Base-by-base conservation (phyloP, 495 filamentous ascomycete genomes). In the Xanthoparmelia taractica region DNA sequence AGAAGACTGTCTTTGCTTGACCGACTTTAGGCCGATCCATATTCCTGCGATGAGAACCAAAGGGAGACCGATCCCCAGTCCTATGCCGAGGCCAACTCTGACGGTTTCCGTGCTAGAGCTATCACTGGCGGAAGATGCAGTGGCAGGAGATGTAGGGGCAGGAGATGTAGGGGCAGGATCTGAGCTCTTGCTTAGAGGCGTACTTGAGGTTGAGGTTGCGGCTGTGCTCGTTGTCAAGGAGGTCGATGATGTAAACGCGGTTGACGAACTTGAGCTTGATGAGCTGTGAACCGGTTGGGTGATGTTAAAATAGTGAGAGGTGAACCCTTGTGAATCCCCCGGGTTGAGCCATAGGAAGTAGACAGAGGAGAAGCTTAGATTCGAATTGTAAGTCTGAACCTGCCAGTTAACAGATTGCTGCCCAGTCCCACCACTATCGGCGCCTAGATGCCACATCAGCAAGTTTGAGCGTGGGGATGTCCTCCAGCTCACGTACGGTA, bases 271-370 rank as follows among this genome's bases (percentile, higher is more conserved):
- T 54, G 50, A 27, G 23, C 23, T 33, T 2, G 50, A 54, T n/a
- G 50, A 41, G 40, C 40, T 54, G 7, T 38, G 33, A 27, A 25
- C 31, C 40, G 38, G 15, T 11, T 59, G 12, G 34, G 57, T 37
- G 37, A 59, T 59, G n/a, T 43, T 36, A 17, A 59, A 59, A 59
- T 59, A 59, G 36, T 59, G 17, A 59, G 57, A 43, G 25, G 8
- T 37, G 57, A 37, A 59, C 1, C 6, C 6, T 18, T 41, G 2
- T 18, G 15, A 3, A 17, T 17, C 12, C 2, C 2, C 40, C 40
- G 40, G 15, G 13, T 18, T 18, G 15, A 41, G 15, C 40, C 40
- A 41, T 41, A 41, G 40, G 40, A 41, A 41, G 17, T 41, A 41
- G 40, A 41, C 15, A 41, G 40, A 6, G 15, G 40, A 41, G 40